Evolutionary conservation across 75 land plant genomes (phyloP), one percentile per base, ranked within the genome.

Genomic region (Azolla pinnata): DNA sequence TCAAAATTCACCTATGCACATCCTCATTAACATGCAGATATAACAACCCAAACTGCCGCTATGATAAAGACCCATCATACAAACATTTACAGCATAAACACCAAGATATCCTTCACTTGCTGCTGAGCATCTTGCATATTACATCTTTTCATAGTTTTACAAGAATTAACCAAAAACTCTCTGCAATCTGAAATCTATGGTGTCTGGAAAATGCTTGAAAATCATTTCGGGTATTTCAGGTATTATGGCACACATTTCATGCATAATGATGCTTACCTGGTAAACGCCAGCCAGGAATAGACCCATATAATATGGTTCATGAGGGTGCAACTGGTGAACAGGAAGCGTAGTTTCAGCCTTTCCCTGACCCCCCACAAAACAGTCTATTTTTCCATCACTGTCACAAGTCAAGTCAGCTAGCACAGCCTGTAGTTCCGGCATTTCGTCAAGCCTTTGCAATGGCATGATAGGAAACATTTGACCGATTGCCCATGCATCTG

Each of bases 381-480:
- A 48, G 29, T 60, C 61, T 10, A 75, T 61, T 56, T 73, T 75
- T 10, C 77, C 77, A 63, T 75, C 77, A 45, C 77, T 75, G 47
- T 75, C 77, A 29, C 77, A 75, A 16, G 77, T 75, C 42, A 75
- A 58, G 44, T 75, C 77, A 33, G 77, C 57, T 32, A 75, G 33
- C 9, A 29, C 64, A 18, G 75, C 76, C 20, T 66, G 69, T 33
- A 47, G 63, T 29, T 29, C 52, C n/a, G 77, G 77, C 56, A 65
- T 75, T 45, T 55, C 62, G 35, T 64, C 24, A 44, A 72, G 31
- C 26, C 77, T 50, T 21, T 72, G 76, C 57, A 75, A 44, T 16
- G 77, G 77, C 21, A 75, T 49, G 31, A 75, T 65, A n/a, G 77
- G 77, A 38, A 75, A 75, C 4, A 75, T 32, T 49, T 75, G 77